These are phyloP conservation scores for Zizania palustris DNA, from an alignment of 202 grass and related monocot species.

Conservation along the genomic window DNA sequence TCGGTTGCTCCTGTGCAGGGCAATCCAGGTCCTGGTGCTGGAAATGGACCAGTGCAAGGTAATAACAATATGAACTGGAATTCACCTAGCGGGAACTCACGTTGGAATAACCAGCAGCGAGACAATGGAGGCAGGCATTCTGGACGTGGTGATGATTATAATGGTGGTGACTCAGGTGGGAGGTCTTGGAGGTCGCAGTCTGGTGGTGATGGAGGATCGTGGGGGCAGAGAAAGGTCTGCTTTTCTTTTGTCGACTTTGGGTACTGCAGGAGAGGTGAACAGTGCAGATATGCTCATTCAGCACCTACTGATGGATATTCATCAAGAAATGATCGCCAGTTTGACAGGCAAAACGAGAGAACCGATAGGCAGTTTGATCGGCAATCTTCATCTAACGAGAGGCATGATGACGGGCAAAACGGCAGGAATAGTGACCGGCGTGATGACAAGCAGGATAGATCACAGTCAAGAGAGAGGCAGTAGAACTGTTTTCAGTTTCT, in stretches of 20 bases:
- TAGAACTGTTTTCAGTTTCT: conserved; percentile 29
- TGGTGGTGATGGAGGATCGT: conserved; percentile 50
- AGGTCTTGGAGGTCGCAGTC: conserved; percentile 46
- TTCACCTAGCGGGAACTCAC: conserved; percentile 49
- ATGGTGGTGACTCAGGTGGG: conserved; percentile 41
- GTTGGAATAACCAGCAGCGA: conserved; percentile 59
- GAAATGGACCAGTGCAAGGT: conserved; percentile 52
- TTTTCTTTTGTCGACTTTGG: conserved; percentile 34
- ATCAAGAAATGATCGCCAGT: conserved; percentile 38
- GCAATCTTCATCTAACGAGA: conserved; percentile 43
- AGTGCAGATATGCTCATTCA: conserved; percentile 54
- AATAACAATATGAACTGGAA: conserved; percentile 59
- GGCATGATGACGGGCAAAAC: conserved; percentile 29
- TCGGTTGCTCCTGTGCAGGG: conserved; percentile 60
- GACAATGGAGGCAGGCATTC: conserved; percentile 49
- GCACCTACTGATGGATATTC: conserved; percentile 25
- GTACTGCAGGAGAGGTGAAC: conserved; percentile 39
- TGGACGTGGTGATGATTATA: conserved; percentile 44
- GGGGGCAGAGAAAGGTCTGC: conserved; percentile 38
- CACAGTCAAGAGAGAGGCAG: conserved; percentile 49
- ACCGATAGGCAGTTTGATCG: conserved; percentile 46
- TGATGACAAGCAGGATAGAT: conserved; percentile 43
- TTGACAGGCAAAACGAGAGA: conserved; percentile 38
- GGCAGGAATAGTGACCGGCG: conserved; percentile 27
- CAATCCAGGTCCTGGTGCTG: conserved; percentile 53